Evolutionary conservation across 2,329 filamentous ascomycete species (phyloP), one percentile per base, ranked within the genome.

Genomic region (Leptographium procerum): DNA sequence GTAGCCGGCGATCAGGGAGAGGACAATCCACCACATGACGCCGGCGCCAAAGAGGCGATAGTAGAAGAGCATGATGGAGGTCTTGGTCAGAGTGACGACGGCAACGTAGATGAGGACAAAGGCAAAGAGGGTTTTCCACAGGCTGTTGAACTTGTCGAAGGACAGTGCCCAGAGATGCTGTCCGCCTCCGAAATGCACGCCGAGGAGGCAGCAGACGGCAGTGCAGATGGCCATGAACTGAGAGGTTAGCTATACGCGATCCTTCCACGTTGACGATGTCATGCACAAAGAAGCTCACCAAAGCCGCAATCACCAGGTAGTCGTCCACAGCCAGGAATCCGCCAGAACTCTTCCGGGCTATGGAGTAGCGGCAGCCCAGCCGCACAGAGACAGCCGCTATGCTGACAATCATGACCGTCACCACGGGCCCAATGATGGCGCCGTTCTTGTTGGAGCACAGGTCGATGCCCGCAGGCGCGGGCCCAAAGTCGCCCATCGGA

Each of bases 21-120:
- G 24, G 31, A 36, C 51, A 4, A 36, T 1, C 51, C 51, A 53
- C 51, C 51, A 53, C 10, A n/a, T 19, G 2, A 11, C n/a, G 51
- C 24, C 19, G 51, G 31, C 1, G 19, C 31, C 31, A 11, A 53
- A 53, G n/a, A 53, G 51, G 19, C 51, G 51, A n/a, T 9, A 9
- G 14, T 53, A 53, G 14, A 53, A 53, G 29, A 53, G 19, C 31
- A 53, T 11, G 51, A 53, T 53, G 19, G 51, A 53, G 11, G 51
- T 16, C 22, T 53, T 53, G 19, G 51, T 53, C n/a, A 53, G 51
- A 4, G n/a, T 36, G 31, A 53, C 51, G 31, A 29, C 51, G n/a
- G 51, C 51, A 36, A 53, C 51, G 31, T 53, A 53, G 31, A 53
- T 53, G 51, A 53, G 51, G 24, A 53, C 31, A 26, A 53, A 53